These are phyloP conservation scores for Starmera dryadoides DNA, from an alignment of 805 yeast species.

Conservation along the genomic window DNA sequence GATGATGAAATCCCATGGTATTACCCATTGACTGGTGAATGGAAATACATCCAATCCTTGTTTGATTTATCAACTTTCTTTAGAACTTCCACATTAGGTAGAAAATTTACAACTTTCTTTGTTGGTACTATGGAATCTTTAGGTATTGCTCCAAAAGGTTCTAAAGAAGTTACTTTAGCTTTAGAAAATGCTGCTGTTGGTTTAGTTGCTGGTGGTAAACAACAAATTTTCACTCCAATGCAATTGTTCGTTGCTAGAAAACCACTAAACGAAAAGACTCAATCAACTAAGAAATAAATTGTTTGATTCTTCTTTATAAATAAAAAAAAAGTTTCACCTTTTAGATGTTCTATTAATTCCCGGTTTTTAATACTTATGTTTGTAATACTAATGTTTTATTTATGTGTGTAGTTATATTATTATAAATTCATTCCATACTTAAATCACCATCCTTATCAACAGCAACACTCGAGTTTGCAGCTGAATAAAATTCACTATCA, in stretches of 20 bases:
- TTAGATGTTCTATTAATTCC: too few species aligned
- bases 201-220: constrained; percentile 87
- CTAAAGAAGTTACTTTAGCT: constrained; percentile 82
- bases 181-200: constrained; percentile 96
- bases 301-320: too few species aligned
- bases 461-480: neutral
- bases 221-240: constrained; percentile 95
- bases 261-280: constrained; percentile 40
- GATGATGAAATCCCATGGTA: constrained; percentile 93
- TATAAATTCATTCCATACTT: neutral
- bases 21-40: constrained; percentile 92
- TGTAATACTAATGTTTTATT: neutral
- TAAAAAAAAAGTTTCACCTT: too few species aligned
- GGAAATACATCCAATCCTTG: constrained; percentile 75
- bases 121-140: constrained; percentile 78
- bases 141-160: constrained; percentile 91
- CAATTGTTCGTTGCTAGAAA: constrained; percentile 86
- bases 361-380: too few species aligned
- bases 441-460: constrained; percentile 1
- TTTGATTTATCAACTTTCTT: constrained; percentile 76
- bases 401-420: too few species aligned
- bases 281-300: too few species aligned
- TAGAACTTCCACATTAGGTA: constrained; percentile 85
- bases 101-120: constrained; percentile 73
- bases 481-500: neutral